Evolutionary conservation across 495 filamentous ascomycete genomes (phyloP), one percentile per base, ranked within the genome.

Genomic region (Chaetomium tenue): DNA sequence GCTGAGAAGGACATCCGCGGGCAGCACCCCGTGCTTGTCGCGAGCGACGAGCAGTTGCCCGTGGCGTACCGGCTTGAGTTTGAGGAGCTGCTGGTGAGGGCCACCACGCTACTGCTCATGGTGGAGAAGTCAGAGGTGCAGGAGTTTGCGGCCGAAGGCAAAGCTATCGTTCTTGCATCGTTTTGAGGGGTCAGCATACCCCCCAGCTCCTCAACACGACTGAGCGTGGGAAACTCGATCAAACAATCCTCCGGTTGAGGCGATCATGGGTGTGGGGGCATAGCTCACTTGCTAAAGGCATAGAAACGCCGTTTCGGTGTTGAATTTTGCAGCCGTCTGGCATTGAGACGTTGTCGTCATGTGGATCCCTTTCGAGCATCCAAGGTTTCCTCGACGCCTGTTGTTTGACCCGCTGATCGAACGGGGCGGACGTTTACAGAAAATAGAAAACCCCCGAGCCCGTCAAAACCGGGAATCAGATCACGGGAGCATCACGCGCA

Each of bases 31-130:
- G 54, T 88, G 23, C 73, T 88, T 33, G 64, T 84, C 15, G 74
- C 76, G 23, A 76, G 61, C 18, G 82, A 85, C 62, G 87, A 90
- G 52, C 83, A 87, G 53, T 69, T 75, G 22, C 74, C 80, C n/a
- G 82, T 84, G n/a, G 79, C 74, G 53, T 89, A 89, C 70, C 80
- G 81, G 25, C 70, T 90, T 26, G 77, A 83, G 62, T 83, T 87
- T 63, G 80, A 88, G 76, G 88, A 89, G 75, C 68, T 90, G 60
- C 74, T 86, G 61, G 79, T 91, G 30, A 81, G 86, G 60, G 83
- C 85, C 22, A 84, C 79, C 40, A 76, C 77, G 71, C 74, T 91
- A 20, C 75, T 88, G 40, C 68, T 89, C 40, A 81, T 77, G 28
- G 71, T 86, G 20, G 88, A 91, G 70, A 72, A 78, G 66, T 82